These are phyloP conservation scores for Mytilinidion resinicola DNA, from an alignment of 495 filamentous ascomycete species.

Conservation along the genomic window DNA sequence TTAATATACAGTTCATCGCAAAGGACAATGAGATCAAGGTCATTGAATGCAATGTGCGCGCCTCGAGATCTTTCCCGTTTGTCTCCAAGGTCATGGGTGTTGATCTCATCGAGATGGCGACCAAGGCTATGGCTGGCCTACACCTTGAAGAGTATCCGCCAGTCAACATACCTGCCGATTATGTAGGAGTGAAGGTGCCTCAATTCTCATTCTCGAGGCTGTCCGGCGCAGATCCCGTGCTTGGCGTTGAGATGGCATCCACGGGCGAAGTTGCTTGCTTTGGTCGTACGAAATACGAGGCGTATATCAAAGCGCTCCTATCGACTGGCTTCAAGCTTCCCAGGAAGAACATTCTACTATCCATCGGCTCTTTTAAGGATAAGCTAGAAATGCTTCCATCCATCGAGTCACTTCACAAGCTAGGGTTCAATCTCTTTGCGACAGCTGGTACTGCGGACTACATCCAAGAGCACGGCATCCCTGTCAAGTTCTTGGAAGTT, in stretches of 20 bases:
- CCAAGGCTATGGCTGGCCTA: conserved; percentile 87
- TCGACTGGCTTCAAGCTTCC: conserved; percentile 96
- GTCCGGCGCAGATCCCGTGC: conserved; percentile 90
- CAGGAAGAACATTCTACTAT: conserved; percentile 88
- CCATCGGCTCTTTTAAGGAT: conserved; percentile 95
- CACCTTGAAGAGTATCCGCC: conserved; percentile 78
- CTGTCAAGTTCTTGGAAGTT: conserved; percentile 85
- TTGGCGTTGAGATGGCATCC: conserved; percentile 98
- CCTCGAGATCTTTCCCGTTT: conserved; percentile 94
- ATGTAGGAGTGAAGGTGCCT: conserved; percentile 94
- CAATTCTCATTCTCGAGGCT: conserved; percentile 98
- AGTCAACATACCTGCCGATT: conserved; percentile 65
- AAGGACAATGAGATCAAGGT: conserved; percentile 99
- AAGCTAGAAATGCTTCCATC: conserved; percentile 96
- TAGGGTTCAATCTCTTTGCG: conserved; percentile 91
- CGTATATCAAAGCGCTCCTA: conserved; percentile 90
- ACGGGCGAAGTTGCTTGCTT: conserved; percentile 98
- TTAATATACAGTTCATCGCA: conserved; percentile 99
- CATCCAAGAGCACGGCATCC: conserved; percentile 81
- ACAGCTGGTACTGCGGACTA: conserved; percentile 95
- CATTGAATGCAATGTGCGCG: conserved; percentile 97
- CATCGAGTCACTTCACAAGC: conserved; percentile 73
- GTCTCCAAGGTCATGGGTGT: conserved; percentile 99
- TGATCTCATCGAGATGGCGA: conserved; percentile 97
- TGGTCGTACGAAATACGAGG: conserved; percentile 91